Base-by-base conservation (phyloP, 257 asterid genomes). In the Ilex asprella region DNA sequence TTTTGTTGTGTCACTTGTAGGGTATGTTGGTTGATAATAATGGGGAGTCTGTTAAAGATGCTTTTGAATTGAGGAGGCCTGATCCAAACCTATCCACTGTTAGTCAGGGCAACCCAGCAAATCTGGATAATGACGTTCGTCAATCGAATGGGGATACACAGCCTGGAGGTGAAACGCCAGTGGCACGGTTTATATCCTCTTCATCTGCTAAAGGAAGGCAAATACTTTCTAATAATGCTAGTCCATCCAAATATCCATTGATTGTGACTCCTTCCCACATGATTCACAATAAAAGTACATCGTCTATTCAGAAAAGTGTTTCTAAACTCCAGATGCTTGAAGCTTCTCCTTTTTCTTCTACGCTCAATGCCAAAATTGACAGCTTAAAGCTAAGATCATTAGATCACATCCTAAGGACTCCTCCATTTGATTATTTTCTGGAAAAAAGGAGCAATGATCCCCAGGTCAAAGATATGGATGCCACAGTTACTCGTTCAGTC, bases 261-360 rank as follows among this genome's bases (percentile, higher is more conserved):
- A 46, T 54, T 41, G 56, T 44, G 30, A 74, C 88, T 74, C 86
- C 91, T 67, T 69, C 73, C 75, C 81, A 63, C 47, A 65, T 56
- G 67, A 71, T 56, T 54, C 70, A 56, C 71, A 70, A 56, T 62
- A 73, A 64, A 55, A 75, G 73, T 30, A 79, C 77, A 61, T 70
- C 84, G 64, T 84, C 95, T 46, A 81, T 89, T 68, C 95, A 77
- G 78, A 86, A 61, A 79, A 89, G 95, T 81, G 79, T 89, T 76
- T 83, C 89, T 53, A 89, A 85, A 72, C 86, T 89, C 68, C 83
- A 79, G 15, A 70, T 61, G 32, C 85, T 92, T 74, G 82, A 83
- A 76, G 80, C 74, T 65, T 84, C 93, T 76, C 76, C 89, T 35
- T 74, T 70, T 39, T 68, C 84, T 74, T 81, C 95, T 74, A 59